Conservation (phyloP, 352 stramenopile species). For the Globisporangium iwayamae region DNA sequence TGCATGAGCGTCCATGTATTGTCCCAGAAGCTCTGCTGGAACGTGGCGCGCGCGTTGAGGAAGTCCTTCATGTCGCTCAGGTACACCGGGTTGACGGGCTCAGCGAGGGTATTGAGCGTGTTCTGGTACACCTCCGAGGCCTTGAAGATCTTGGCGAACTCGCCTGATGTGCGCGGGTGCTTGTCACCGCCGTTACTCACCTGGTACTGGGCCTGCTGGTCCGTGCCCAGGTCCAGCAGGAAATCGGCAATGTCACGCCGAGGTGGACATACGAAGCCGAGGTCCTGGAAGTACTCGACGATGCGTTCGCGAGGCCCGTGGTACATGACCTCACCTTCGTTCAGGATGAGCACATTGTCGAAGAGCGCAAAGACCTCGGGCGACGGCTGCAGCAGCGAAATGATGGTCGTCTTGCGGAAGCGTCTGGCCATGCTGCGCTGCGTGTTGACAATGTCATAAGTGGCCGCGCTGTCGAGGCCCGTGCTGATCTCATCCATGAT, state of each 20-base stretch:
- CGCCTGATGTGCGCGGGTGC: constrained; percentile 2
- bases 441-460: constrained; percentile 68
- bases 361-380: constrained; percentile 88
- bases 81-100: constrained; percentile 1
- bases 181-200: not conserved
- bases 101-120: constrained; percentile 8
- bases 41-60: constrained; percentile 12
- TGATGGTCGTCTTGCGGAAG: constrained; percentile 24
- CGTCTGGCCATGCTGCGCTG: constrained; percentile 25
- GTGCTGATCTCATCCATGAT: constrained; percentile 91
- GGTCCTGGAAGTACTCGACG: constrained; percentile 56
- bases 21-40: constrained; percentile 14
- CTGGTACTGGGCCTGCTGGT: constrained; percentile 23
- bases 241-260: constrained; percentile 27
- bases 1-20: constrained; percentile 18
- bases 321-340: constrained; percentile 83
- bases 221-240: constrained; percentile 23
- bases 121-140: constrained; percentile 19
- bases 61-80: constrained; percentile 10
- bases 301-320: constrained; percentile 52
- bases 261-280: constrained; percentile 40
- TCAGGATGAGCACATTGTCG: constrained; percentile 88
- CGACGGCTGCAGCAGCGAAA: constrained; percentile 76
- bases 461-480: constrained; percentile 79
- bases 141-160: constrained; percentile 22